Base-by-base conservation (phyloP, 768 basidiomycete species). In the Lentinula sp. region DNA sequence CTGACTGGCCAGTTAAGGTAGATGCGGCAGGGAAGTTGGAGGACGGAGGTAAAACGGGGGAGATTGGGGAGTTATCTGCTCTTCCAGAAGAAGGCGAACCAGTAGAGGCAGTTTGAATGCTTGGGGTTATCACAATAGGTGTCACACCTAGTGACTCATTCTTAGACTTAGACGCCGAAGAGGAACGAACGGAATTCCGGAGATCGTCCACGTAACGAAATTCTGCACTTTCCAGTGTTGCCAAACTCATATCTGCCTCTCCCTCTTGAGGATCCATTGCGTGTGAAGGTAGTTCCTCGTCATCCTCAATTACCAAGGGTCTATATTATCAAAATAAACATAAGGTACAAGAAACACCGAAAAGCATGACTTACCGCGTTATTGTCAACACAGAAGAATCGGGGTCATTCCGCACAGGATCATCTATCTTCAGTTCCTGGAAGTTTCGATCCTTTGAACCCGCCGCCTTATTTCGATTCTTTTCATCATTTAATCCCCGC, bases 291-390 rank as follows among this genome's bases (percentile, higher is more conserved):
- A 62, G 59, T 41, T 68, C 65, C 53, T 81, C 79, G 12, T 79
- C 77, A 52, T 82, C 81, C 20, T 80, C 79, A 6, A 81, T 71
- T 0, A 81, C 77, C 56, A 82, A 77, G 18, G 41, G 55, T n/a
- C 55, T 56, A 12, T 15, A 7, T 23, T 28, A 28, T 9, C 18
- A 13, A 12, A 33, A 16, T 13, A 4, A 28, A 41, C 3, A 32
- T 23, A 56, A 42, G 41, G 8, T 23, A 13, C 16, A 15, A 12
- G 15, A 43, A 12, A 28, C 12, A 42, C 2, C 32, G 55, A 3
- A 56, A 39, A 56, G 33, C 12, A 56, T 23, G 15, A 41, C 55
- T 41, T 18, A 43, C 55, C 55, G 33, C 3, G 36, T 18, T 37
- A 54, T 41, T 4, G 55, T 56, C 20, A 41, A 43, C 18, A 42